A percentile compares a stretch with the other conserved stretches of the same genome.
Evolutionary conservation across 75 land plant species (phyloP).

Genomic region (Adiantum capillusveneris): DNA sequence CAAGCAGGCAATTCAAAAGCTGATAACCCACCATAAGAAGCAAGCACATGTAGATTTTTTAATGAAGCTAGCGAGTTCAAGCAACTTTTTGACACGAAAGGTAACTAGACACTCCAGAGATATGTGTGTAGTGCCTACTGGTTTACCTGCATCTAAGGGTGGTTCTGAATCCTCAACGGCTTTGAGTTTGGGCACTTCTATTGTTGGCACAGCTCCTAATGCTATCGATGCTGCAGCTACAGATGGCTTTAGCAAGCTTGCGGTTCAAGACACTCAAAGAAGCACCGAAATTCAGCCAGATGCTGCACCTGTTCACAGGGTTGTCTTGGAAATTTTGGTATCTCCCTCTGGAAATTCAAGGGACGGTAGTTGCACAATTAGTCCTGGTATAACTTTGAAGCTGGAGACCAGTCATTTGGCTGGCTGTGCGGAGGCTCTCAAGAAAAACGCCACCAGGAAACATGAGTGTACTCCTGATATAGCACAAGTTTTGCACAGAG

Average conservation of each 20-base stretch:
- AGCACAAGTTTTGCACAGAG: constrained; percentile 2
- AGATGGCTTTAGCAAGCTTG: background rate
- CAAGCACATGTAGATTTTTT: background rate
- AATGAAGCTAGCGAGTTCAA: no score
- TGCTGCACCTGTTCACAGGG: constrained; percentile 1
- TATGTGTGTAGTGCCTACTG: no score
- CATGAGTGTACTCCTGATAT: background rate
- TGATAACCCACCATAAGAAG: background rate
- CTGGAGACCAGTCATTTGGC: constrained; percentile 18
- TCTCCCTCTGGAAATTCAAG: constrained; percentile 21
- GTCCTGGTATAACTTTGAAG: constrained; percentile 15
- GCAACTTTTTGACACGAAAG: no score
- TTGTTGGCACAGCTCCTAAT: background rate
- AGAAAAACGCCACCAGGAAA: background rate
- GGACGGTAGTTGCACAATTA: constrained; percentile 10
- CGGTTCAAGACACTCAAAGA: background rate
- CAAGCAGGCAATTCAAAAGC: background rate
- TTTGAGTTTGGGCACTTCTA: background rate
- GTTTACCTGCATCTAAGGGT: background rate
- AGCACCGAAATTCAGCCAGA: background rate
- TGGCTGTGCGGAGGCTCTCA: constrained; percentile 8
- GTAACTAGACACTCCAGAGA: no score
- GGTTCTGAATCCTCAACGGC: background rate
- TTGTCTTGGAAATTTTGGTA: constrained; percentile 29
- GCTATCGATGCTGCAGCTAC: background rate